These are phyloP conservation scores for Tulasnella sp. DNA, from an alignment of 768 basidiomycete species.

Conservation along the genomic window DNA sequence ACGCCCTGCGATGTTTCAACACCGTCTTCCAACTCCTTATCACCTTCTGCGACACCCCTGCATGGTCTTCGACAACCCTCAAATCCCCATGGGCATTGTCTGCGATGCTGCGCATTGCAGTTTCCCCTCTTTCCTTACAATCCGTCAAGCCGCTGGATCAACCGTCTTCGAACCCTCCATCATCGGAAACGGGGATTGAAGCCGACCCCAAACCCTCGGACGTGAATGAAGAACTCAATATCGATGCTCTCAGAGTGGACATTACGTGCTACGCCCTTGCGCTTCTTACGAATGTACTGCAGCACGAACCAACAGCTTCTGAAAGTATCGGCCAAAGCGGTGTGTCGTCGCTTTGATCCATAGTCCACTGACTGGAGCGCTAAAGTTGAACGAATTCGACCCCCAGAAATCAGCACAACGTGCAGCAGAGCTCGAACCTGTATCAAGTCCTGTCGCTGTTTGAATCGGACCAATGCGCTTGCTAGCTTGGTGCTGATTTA, in stretches of 20 bases:
- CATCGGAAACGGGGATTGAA: slow-evolving; percentile 35
- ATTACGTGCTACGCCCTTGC: slow-evolving; percentile 74
- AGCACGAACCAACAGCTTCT: slow-evolving; percentile 41
- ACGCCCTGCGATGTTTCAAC: slow-evolving; percentile 7
- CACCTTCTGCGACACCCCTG: neutral
- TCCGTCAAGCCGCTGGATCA: neutral
- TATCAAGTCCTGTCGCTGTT: slow-evolving; percentile 58
- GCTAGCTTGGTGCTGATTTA: slow-evolving; percentile 59
- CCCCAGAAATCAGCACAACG: slow-evolving; percentile 54
- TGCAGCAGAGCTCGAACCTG: slow-evolving; percentile 61
- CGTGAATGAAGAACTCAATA: slow-evolving; percentile 34
- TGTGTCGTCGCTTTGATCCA: neutral
- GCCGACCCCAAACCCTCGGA: slow-evolving; percentile 35
- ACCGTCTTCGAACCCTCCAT: slow-evolving; percentile 10
- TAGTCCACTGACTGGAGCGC: neutral
- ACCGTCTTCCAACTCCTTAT: slow-evolving; percentile 17
- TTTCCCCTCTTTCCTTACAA: neutral
- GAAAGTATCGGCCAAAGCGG: slow-evolving; percentile 21
- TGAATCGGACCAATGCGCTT: slow-evolving; percentile 51
- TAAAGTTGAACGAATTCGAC: neutral
- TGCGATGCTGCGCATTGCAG: neutral
- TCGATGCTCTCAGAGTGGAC: slow-evolving; percentile 58
- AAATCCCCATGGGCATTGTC: slow-evolving; percentile 28
- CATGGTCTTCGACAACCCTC: slow-evolving; percentile 18
- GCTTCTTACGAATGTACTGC: slow-evolving; percentile 74